A percentile compares a stretch with the other conserved stretches of the same genome.
Evolutionary conservation across 1,139 yeast species (phyloP).

Genomic region (Lizanozyma gosingica): DNA sequence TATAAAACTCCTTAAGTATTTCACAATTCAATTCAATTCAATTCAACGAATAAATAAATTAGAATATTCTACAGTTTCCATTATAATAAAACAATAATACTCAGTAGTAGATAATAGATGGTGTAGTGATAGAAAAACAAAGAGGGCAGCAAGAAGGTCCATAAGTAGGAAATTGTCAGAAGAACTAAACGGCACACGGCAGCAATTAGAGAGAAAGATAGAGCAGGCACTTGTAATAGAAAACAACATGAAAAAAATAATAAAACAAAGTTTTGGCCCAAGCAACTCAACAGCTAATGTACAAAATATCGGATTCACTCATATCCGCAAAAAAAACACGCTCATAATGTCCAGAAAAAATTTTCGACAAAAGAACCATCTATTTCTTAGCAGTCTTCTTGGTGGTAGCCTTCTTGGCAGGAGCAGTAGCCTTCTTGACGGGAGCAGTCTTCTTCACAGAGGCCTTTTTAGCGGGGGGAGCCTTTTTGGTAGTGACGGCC

Average conservation of each 20-base stretch:
- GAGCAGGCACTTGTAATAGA: neutral
- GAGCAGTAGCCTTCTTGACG: constrained; percentile 13
- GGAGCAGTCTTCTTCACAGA: constrained; percentile 8
- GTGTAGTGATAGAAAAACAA: too few species aligned
- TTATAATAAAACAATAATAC: too few species aligned
- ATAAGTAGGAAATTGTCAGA: too few species aligned
- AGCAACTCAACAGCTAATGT: neutral
- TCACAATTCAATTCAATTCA: too few species aligned
- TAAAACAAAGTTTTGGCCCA: neutral
- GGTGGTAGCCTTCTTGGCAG: constrained; percentile 8
- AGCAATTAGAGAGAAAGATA: neutral
- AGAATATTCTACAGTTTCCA: too few species aligned
- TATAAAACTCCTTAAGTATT: too few species aligned
- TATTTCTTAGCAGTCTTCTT: constrained; percentile 7
- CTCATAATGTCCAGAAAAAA: neutral
- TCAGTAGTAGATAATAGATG: too few species aligned
- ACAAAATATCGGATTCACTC: neutral
- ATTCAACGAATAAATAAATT: too few species aligned
- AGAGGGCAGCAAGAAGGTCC: too few species aligned
- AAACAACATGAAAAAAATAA: too few species aligned
- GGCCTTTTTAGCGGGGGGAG: constrained; percentile 10
- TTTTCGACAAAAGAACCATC: too few species aligned
- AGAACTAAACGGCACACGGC: neutral
- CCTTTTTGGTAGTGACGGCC: constrained; percentile 9
- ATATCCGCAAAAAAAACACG: neutral